phyloP scores from a whole-genome alignment of 1,139 yeast species.

The Protomyces inouyei region DNA sequence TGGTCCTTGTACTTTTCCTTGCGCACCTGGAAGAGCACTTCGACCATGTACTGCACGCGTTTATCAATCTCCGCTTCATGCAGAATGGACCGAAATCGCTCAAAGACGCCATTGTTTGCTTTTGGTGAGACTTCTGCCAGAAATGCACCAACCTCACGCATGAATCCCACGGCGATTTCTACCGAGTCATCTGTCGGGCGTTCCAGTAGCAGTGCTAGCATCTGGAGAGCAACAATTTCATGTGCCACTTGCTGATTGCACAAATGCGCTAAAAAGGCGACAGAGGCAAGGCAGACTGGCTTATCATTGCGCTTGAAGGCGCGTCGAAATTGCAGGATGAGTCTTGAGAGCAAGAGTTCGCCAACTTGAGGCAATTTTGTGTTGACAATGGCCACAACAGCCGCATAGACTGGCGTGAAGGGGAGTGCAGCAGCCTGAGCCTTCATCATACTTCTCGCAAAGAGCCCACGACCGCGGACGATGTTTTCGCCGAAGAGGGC shows the following conservation, averaged over 20 bases:
- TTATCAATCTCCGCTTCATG: slow-evolving; percentile 52
- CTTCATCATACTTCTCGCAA: slow-evolving; percentile 55
- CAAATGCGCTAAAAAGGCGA: slow-evolving; percentile 56
- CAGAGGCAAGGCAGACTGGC: slow-evolving; percentile 44
- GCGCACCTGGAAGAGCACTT: slow-evolving; percentile 51
- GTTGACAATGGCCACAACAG: slow-evolving; percentile 58
- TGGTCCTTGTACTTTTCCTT: slow-evolving; percentile 48
- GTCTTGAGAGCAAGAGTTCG: slow-evolving; percentile 50
- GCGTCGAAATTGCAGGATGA: slow-evolving; percentile 57
- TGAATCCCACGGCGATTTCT: slow-evolving; percentile 47
- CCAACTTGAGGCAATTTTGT: slow-evolving; percentile 70
- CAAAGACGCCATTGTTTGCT: slow-evolving; percentile 54
- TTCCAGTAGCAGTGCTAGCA: slow-evolving; percentile 55
- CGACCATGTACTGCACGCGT: slow-evolving; percentile 50
- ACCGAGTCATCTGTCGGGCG: slow-evolving; percentile 53
- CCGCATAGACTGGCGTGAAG: slow-evolving; percentile 52
- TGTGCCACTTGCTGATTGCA: slow-evolving; percentile 62
- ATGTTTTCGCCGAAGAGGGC: slow-evolving; percentile 55
- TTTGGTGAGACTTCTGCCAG: slow-evolving; percentile 45
- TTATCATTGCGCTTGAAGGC: slow-evolving; percentile 51
- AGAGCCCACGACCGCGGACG: slow-evolving; percentile 56
- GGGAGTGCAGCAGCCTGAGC: slow-evolving; percentile 47
- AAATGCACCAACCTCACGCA: slow-evolving; percentile 47
- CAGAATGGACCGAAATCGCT: slow-evolving; percentile 55
- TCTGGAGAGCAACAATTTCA: slow-evolving; percentile 60